Evolutionary conservation across 176 grass and related monocot genomes (phyloP).

Genomic region (Microstegium vimineum): DNA sequence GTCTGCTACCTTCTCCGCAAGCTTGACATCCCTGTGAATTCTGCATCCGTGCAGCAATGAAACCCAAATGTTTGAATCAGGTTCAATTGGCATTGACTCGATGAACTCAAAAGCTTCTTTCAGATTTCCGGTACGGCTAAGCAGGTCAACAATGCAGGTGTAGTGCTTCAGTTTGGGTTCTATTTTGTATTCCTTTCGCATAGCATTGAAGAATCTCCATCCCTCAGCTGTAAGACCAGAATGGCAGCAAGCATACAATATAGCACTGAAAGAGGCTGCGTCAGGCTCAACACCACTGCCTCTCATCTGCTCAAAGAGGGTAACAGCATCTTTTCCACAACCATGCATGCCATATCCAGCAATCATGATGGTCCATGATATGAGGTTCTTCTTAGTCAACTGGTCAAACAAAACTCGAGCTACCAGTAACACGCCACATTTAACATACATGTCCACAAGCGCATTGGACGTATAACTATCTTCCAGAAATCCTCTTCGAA

Average conservation of each 20-base stretch:
- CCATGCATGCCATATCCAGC: constrained; percentile 93
- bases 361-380: constrained; percentile 95
- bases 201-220: constrained; percentile 72
- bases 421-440: constrained; percentile 63
- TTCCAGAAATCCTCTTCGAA: constrained; percentile 47
- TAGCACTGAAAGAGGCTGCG: constrained; percentile 58
- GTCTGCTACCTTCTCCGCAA: constrained; percentile 79
- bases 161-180: constrained; percentile 76
- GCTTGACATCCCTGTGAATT: constrained; percentile 72
- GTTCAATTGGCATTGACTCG: constrained; percentile 64
- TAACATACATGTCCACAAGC: constrained; percentile 78
- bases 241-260: constrained; percentile 88
- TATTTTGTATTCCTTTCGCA: constrained; percentile 71
- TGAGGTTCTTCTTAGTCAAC: constrained; percentile 59
- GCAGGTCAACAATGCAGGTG: constrained; percentile 72
- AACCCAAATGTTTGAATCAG: constrained; percentile 75
- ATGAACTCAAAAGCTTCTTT: constrained; percentile 71
- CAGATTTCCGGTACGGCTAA: constrained; percentile 50
- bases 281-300: constrained; percentile 54
- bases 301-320: constrained; percentile 65
- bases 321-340: constrained; percentile 54
- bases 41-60: constrained; percentile 67
- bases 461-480: constrained; percentile 56
- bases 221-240: constrained; percentile 70
- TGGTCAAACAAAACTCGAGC: constrained; percentile 53